Base-by-base conservation (phyloP, 2,329 filamentous ascomycete species). In the Hymenoscyphus linearis region DNA sequence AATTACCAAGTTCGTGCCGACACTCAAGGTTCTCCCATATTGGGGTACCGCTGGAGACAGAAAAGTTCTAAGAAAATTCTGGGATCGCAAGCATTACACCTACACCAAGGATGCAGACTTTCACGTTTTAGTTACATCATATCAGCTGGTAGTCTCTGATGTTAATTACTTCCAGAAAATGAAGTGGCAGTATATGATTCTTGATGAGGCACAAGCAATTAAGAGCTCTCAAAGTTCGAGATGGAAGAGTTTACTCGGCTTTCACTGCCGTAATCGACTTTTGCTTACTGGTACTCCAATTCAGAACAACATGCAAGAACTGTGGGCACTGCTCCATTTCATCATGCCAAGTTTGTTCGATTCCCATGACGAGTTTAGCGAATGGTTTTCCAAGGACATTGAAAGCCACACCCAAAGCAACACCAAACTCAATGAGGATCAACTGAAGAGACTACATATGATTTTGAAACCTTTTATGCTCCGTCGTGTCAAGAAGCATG, bases 311-410 rank as follows among this genome's bases (percentile, higher is more conserved):
- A 99, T 99, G 95, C 95, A 98, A 76, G 93, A 99, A 76, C 78
- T 99, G 62, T 99, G 95, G 95, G 95, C 95, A 34, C 78, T 99
- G 67, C 82, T 99, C 22, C 95, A 99, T 82, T 99, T 99, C 79
- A 98, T 98, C 78, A 98, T 99, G 95, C 95, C 95, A n/a, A 96
- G 91, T 52, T 82, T 99, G 57, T 99, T 99, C 76, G 95, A 95
- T 75, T 93, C 89, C 0, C 91, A 95, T 76, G 91, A 96, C 72
- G 91, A 95, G 71, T 96, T 96, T 72, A 93, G 89, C 77, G 91
- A 95, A 70, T 96, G 91, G 91, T 96, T 96, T 74, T 93, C 90
- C 59, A 95, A 95, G 77, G 91, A 95, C 68, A 99, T 99, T 65
- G 95, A 99, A 76, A 98, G 93, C 44, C 95, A 99, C 74, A 95